Evolutionary conservation across 805 yeast species (phyloP), one percentile per base, ranked within the genome.

Genomic region (Candida tammaniensis): DNA sequence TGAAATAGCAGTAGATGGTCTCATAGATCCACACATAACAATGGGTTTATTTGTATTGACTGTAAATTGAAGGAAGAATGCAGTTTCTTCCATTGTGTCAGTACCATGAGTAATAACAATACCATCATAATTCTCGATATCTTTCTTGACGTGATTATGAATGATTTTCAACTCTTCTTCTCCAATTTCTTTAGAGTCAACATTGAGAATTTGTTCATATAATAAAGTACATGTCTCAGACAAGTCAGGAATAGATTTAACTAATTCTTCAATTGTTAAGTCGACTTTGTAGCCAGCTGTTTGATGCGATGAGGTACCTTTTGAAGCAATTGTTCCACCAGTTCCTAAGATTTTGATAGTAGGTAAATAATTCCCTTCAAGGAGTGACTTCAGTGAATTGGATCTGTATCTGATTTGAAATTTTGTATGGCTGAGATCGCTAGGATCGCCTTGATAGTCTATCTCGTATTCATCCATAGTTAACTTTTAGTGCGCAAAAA

Each of bases 91-190:
- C 61, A 78, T 64, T 1, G 84, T 75, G 47, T 79, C 86, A 6
- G 86, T 79, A n/a, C 86, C 86, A 52, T 79, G 86, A 1, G 84
- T 79, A 24, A 79, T 73, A 27, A 79, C 84, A 13, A 78, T 69
- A 25, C 83, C 84, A 46, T 76, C 78, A 42, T 65, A 74, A 3
- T 55, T 40, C 27, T 56, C 61, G 23, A 77, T 50, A 20, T 72
- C 70, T 16, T 63, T 62, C 9, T 68, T 54, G 13, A 79, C 64
- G 36, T 72, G 70, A 27, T 60, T 53, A 40, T 75, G 68, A 30
- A 79, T 64, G 30, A 60, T 57, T 34, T 68, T 47, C 36, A 79
- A 56, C 26, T 74, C 70, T 1, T 48, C 44, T 29, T 72, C 68
- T 24, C 73, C 68, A 19, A 79, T 64, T 39, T 76, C 78, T 40